Evolutionary conservation across 2,329 filamentous ascomycete genomes (phyloP).

Genomic region (Fusarium mexicanum): DNA sequence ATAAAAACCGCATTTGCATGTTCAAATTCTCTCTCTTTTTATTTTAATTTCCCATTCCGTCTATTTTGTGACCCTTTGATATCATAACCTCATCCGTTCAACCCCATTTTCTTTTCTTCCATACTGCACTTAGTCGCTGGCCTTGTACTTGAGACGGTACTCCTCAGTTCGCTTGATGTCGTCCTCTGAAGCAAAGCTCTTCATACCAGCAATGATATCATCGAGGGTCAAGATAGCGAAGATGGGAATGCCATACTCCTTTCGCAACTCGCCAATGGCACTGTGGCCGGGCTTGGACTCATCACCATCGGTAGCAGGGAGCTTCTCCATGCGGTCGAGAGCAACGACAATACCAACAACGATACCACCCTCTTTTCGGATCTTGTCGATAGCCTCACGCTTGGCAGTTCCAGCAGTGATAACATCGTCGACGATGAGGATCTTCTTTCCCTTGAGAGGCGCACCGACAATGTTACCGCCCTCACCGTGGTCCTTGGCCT

Average conservation of each 20-base stretch:
- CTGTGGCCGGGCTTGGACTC: slow-evolving; percentile 77
- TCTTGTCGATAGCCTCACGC: slow-evolving; percentile 90
- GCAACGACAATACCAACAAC: slow-evolving; percentile 90
- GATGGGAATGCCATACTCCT: slow-evolving; percentile 85
- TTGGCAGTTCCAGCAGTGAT: slow-evolving; percentile 96
- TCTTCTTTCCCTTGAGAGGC: slow-evolving; percentile 81
- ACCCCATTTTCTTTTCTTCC: neutral
- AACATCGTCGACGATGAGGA: slow-evolving; percentile 95
- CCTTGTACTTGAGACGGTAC: slow-evolving; percentile 75
- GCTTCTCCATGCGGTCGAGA: slow-evolving; percentile 86
- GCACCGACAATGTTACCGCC: slow-evolving; percentile 93
- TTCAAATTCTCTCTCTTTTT: neutral
- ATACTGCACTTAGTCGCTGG: slow-evolving; percentile 57
- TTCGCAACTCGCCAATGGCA: slow-evolving; percentile 85
- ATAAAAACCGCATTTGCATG: slow-evolving; percentile 15
- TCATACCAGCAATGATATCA: slow-evolving; percentile 79
- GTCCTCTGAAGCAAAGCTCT: slow-evolving; percentile 67
- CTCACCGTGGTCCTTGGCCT: slow-evolving; percentile 95
- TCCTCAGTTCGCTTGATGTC: slow-evolving; percentile 75
- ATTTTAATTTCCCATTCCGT: neutral
- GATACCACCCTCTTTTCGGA: slow-evolving; percentile 82
- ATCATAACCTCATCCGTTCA: slow-evolving; percentile 13
- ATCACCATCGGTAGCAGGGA: slow-evolving; percentile 71
- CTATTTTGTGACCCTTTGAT: slow-evolving; percentile 20
- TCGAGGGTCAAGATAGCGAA: slow-evolving; percentile 84